Conservation (phyloP, 2,329 filamentous ascomycete species). For the Trichophyton rubrum region DNA sequence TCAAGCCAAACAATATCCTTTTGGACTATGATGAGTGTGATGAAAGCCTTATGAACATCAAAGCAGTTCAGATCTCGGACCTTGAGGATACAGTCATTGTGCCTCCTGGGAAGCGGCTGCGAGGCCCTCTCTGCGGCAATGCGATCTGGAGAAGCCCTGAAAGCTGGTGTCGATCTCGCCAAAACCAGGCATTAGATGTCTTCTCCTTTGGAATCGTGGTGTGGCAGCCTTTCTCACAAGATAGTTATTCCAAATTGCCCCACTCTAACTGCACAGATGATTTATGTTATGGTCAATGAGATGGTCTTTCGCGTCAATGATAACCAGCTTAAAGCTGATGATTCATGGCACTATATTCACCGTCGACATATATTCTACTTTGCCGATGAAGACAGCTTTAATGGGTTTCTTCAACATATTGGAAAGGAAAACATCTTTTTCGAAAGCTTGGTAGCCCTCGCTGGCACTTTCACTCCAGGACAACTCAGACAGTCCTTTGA, state of each 20-base stretch:
- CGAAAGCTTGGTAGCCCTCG: conserved; percentile 28
- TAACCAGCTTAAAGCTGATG: conserved; percentile 13
- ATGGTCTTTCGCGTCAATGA: conserved; percentile 21
- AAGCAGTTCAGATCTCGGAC: conserved; percentile 22
- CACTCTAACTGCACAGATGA: conserved; percentile 11
- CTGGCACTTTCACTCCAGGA: conserved; percentile 25
- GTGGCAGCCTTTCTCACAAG: not conserved
- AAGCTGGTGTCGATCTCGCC: no score
- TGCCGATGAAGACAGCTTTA: conserved; percentile 23
- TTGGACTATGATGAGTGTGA: conserved; percentile 21
- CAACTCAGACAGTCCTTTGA: conserved; percentile 27
- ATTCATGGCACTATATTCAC: conserved; percentile 18
- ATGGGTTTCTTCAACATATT: conserved; percentile 32
- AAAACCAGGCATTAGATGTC: no score
- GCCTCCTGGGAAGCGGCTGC: conserved; percentile 17
- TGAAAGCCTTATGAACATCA: conserved; percentile 10
- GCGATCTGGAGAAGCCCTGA: no score
- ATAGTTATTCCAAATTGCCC: no score
- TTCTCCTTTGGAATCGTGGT: conserved; percentile 21
- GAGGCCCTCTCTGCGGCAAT: conserved; percentile 17
- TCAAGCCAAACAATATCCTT: conserved; percentile 29
- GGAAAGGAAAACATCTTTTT: conserved; percentile 19
- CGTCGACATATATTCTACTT: conserved; percentile 22
- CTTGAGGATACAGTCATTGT: conserved; percentile 22
- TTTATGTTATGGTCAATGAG: conserved; percentile 21